Base-by-base conservation (phyloP, 2,329 filamentous ascomycete genomes). In the Akanthomyces dipterigenus region DNA sequence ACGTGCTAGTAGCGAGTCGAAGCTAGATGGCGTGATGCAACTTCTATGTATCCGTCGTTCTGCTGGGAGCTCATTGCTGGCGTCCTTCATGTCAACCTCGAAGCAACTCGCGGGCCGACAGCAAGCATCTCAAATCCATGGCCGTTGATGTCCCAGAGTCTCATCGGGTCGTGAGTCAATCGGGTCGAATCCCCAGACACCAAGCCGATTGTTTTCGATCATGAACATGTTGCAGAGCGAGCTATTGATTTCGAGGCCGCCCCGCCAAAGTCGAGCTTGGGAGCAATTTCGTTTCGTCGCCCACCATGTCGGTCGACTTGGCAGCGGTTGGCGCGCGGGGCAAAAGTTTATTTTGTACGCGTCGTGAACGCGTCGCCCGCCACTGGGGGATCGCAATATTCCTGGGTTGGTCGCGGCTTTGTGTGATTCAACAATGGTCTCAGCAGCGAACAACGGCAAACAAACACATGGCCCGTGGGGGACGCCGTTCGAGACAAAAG, bases 211-310 rank as follows among this genome's bases (percentile, higher is more conserved):
- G 31, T 42, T 22, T 46, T 50, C 11, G 45, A 49, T 58, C 4
- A 20, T 5, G 14, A 22, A 31, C 43, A 50, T 31, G 22, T 34
- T 34, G 31, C 31, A 16, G 45, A 49, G 45, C 18, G 45, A 49
- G 45, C 18, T 51, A 36, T 18, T n/a, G 24, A 16, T 51, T 45
- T 34, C 18, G 11, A 42, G 48, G 20, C 22, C 20, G 57, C 49
- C 49, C 57, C 57, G 40, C n/a, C 57, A 38, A 22, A 38, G 22
- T 31, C 12, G 20, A 28, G 22, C 14, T 24, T 6, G 55, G 5
- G 38, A 58, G 57, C 48, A 54, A 60, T 60, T 60, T 60, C 48
- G 48, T 40, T 43, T 50, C 2, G 56, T 20, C 12, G 16, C 36
- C 56, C 38, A 51, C 56, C 48, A 53, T 60, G 45, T 40, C 45